Percentiles rank a stretch among this genome's conserved stretches.
Evolutionary conservation across 208 protist genomes (phyloP).

Genomic region (Tritrichomonas musculus): DNA sequence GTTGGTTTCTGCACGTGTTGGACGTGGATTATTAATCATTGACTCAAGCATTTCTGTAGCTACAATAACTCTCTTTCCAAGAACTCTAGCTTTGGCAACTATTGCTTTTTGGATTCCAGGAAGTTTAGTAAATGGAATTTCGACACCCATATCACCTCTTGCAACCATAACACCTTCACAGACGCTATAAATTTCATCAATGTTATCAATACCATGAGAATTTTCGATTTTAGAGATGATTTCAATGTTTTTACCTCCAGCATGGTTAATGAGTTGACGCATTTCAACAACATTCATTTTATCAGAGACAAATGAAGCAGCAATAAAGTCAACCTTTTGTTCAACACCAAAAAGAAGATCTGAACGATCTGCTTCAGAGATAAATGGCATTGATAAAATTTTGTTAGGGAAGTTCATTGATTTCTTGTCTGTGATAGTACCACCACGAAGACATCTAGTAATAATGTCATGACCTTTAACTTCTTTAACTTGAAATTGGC

Average conservation of each 20-base stretch:
- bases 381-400: not conserved
- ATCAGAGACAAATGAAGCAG: slow-evolving; percentile 91
- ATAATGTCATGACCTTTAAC: slow-evolving; percentile 41
- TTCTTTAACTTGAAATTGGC: slow-evolving; percentile 67
- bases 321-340: slow-evolving; percentile 92
- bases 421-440: not conserved
- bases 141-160: slow-evolving; percentile 88
- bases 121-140: slow-evolving; percentile 92
- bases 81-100: slow-evolving; percentile 89
- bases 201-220: slow-evolving; percentile 88
- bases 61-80: slow-evolving; percentile 85
- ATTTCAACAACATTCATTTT: slow-evolving; percentile 80
- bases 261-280: slow-evolving; percentile 61
- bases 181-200: slow-evolving; percentile 86
- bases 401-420: not conserved
- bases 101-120: slow-evolving; percentile 95
- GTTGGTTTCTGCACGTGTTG: slow-evolving; percentile 48
- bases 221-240: slow-evolving; percentile 99
- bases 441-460: slow-evolving; percentile 39
- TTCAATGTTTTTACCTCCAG: slow-evolving; percentile 58
- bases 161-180: slow-evolving; percentile 98
- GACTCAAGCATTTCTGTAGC: slow-evolving; percentile 54
- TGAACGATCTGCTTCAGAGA: slow-evolving; percentile 57
- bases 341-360: slow-evolving; percentile 82
- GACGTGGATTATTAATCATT: slow-evolving; percentile 48